phyloP scores from a whole-genome alignment of 768 basidiomycete species.

The Tricholomella constricta region DNA sequence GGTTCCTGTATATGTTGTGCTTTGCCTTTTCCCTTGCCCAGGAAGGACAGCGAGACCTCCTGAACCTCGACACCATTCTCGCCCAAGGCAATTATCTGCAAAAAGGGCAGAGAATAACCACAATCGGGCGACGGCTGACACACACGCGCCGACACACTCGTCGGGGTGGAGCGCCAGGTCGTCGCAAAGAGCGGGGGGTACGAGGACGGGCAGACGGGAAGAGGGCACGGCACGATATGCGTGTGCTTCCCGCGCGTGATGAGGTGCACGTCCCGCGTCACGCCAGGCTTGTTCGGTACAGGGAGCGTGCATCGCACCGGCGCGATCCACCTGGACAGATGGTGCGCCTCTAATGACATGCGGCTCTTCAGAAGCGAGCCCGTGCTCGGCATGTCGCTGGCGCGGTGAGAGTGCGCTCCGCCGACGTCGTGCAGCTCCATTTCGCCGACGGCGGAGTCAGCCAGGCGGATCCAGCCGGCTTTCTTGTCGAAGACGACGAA shows the following conservation, averaged over 20 bases:
- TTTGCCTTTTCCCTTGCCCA: slow-evolving; percentile 51
- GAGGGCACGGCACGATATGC: slow-evolving; percentile 67
- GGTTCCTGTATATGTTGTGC: slow-evolving; percentile 43
- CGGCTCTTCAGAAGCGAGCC: slow-evolving; percentile 38
- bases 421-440: slow-evolving; percentile 59
- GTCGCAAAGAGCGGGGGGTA: slow-evolving; percentile 55
- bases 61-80: slow-evolving; percentile 76
- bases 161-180: slow-evolving; percentile 61
- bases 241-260: slow-evolving; percentile 71
- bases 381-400: slow-evolving; percentile 22
- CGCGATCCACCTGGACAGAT: slow-evolving; percentile 51
- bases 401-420: slow-evolving; percentile 27
- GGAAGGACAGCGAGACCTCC: slow-evolving; percentile 58
- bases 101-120: slow-evolving; percentile 38
- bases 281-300: slow-evolving; percentile 29
- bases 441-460: slow-evolving; percentile 81
- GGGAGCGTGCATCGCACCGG: slow-evolving; percentile 53
- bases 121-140: slow-evolving; percentile 34
- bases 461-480: slow-evolving; percentile 78
- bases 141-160: slow-evolving; percentile 54
- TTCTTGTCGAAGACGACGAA: slow-evolving; percentile 89
- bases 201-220: slow-evolving; percentile 52
- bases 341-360: slow-evolving; percentile 28
- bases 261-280: slow-evolving; percentile 51
- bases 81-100: slow-evolving; percentile 68